Conservation (phyloP, 805 yeast genomes). For the Suhomyces xylopsoci region DNA sequence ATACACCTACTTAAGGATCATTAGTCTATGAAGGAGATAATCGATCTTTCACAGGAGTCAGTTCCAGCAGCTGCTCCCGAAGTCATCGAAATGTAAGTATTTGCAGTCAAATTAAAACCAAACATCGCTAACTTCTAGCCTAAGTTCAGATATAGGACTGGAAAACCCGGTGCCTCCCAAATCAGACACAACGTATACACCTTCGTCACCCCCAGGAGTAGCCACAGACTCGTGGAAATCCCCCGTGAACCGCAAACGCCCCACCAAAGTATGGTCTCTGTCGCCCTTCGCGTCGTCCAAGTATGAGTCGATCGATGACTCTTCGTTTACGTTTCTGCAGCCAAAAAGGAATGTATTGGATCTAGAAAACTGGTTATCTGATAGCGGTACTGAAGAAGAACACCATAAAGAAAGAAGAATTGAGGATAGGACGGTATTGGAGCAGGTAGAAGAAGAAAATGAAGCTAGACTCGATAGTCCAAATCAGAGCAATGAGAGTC, state of each 20-base stretch:
- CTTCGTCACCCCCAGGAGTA: neutral
- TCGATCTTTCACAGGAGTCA: slow-evolving; percentile 11
- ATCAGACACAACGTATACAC: neutral
- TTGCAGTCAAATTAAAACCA: neutral
- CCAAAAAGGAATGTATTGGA: slow-evolving; percentile 9
- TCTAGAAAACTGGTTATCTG: slow-evolving; percentile 22
- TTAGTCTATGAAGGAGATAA: neutral
- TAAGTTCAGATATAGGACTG: neutral
- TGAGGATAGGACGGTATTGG: neutral
- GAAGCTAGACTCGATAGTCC: neutral
- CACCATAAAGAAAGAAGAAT: neutral
- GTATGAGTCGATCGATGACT: slow-evolving; percentile 15
- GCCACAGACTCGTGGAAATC: neutral
- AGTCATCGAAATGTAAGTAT: slow-evolving; percentile 22
- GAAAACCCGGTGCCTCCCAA: neutral
- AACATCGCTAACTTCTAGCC: neutral
- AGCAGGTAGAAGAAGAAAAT: neutral
- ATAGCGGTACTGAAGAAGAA: slow-evolving; percentile 9
- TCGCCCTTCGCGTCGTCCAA: neutral
- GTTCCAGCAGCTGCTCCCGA: slow-evolving; percentile 4
- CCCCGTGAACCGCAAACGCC: neutral
- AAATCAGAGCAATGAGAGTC: neutral
- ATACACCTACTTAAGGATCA: no score
- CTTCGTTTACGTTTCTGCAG: slow-evolving; percentile 15
- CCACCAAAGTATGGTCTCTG: neutral